A percentile compares a stretch with the other conserved stretches of the same genome.
Evolutionary conservation across 768 basidiomycete species (phyloP).

Genomic region (Lentinula raphanica): DNA sequence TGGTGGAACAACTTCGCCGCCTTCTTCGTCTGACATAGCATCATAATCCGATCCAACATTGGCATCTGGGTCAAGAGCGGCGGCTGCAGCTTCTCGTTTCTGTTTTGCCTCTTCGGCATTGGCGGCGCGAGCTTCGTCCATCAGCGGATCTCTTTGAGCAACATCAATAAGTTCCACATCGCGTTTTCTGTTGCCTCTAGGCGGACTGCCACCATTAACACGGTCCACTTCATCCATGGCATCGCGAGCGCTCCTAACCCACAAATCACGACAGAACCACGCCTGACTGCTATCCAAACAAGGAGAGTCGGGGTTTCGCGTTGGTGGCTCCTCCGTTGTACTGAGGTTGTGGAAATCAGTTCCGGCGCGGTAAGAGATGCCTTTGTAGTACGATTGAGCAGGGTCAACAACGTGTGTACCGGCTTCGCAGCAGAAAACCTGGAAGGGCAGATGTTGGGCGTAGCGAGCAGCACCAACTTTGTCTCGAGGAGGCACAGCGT

Average conservation of each 20-base stretch:
- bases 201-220: conserved; percentile 28
- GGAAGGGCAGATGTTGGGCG: conserved; percentile 90
- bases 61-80: conserved; percentile 57
- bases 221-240: conserved; percentile 57
- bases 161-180: conserved; percentile 24
- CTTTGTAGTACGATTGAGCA: conserved; percentile 90
- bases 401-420: conserved; percentile 98
- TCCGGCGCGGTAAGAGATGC: conserved; percentile 80
- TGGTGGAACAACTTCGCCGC: conserved; percentile 36
- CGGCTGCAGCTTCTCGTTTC: conserved; percentile 18
- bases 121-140: conserved; percentile 29
- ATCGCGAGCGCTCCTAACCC: conserved; percentile 83
- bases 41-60: conserved; percentile 87
- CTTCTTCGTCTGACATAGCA: conserved; percentile 70
- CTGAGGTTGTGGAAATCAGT: conserved; percentile 77
- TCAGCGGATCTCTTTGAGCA: conserved; percentile 27
- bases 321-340: conserved; percentile 45
- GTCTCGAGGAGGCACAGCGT: conserved; percentile 91
- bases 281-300: conserved; percentile 96
- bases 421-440: conserved; percentile 98
- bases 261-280: conserved; percentile 97
- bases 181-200: conserved; percentile 16
- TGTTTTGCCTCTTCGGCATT: conserved; percentile 18
- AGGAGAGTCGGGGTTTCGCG: conserved; percentile 70
- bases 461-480: conserved; percentile 76